Evolutionary conservation across 768 basidiomycete genomes (phyloP), one percentile per base, ranked within the genome.

Genomic region (Hygrophorus pudorinus): DNA sequence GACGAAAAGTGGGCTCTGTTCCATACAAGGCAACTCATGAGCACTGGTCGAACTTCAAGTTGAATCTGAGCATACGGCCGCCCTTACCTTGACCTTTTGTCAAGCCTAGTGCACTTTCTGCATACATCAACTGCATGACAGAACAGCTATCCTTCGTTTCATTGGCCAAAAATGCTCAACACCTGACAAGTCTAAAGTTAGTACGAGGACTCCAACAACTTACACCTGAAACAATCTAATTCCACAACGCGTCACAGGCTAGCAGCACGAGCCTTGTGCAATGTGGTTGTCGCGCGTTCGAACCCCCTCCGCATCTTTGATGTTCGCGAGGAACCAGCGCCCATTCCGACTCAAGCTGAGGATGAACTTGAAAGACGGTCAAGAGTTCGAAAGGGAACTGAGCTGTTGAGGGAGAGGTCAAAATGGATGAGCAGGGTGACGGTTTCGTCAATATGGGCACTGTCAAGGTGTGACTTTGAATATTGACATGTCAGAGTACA

Each of bases 251-350:
- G 69, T 33, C 66, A 66, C 52, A 66, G 71, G 50, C 65, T 70
- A 39, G 64, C 68, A 39, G 65, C 70, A 39, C 63, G 71, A 41
- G 72, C 77, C n/a, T 58, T 89, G 38, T 81, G 81, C 62, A 92
- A 97, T 65, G 66, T 99, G 39, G 83, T 97, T 38, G 81, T 94
- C 27, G 93, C 92, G 20, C 76, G 91, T 9, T 78, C 82, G 2
- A 88, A 80, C 58, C 61, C 85, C 38, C 65, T 98, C 42, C 79
- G 91, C 41, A 73, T 98, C 27, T 99, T 89, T 60, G 89, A 91
- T 59, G 79, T 97, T 30, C 66, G 79, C 38, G 85, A 91, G 55
- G 79, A 85, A 54, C 72, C 70, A 2, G 71, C 70, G 5, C 72
- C 75, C 0, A 66, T 85, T 35, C 66, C 68, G 6, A 56, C 67